Evolutionary conservation across 768 basidiomycete species (phyloP).

Genomic region (Leccinum variicolor): DNA sequence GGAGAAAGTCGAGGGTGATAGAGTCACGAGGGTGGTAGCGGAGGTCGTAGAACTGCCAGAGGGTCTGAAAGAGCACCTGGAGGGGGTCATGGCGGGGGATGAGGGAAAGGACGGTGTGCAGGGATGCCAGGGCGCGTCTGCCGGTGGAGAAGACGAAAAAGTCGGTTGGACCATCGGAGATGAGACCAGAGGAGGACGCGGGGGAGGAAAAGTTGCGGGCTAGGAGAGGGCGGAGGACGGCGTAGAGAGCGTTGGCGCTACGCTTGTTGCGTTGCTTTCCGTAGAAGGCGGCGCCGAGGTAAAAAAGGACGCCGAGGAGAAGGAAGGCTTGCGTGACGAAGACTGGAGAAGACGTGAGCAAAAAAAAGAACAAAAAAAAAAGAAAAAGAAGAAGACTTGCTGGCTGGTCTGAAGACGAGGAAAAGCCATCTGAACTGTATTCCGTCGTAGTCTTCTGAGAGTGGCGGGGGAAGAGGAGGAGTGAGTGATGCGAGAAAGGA

Average conservation of each 20-base stretch:
- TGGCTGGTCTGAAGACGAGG: conserved; percentile 77
- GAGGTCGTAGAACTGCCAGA: conserved; percentile 68
- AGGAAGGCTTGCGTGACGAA: conserved; percentile 67
- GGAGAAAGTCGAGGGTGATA: conserved; percentile 76
- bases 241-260: conserved; percentile 65
- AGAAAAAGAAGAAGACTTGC: conserved; percentile 34
- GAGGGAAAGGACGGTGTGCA: conserved; percentile 78
- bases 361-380: not conserved
- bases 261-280: conserved; percentile 59
- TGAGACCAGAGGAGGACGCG: conserved; percentile 45
- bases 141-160: conserved; percentile 88
- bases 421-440: conserved; percentile 70
- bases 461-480: conserved; percentile 1
- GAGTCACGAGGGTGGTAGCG: conserved; percentile 67
- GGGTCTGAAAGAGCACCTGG: conserved; percentile 59
- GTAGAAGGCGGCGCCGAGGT: conserved; percentile 52
- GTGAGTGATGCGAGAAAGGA: conserved; percentile 18
- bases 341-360: conserved; percentile 33
- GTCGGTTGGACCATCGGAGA: conserved; percentile 70
- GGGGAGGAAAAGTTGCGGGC: conserved; percentile 75
- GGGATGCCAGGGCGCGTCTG: conserved; percentile 66
- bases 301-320: conserved; percentile 50
- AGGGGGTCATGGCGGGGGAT: conserved; percentile 82
- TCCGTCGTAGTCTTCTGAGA: conserved; percentile 63
- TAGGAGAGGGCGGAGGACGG: conserved; percentile 56